Evolutionary conservation across 2,329 filamentous ascomycete species (phyloP).

Genomic region (Cladorrhinum sp.): DNA sequence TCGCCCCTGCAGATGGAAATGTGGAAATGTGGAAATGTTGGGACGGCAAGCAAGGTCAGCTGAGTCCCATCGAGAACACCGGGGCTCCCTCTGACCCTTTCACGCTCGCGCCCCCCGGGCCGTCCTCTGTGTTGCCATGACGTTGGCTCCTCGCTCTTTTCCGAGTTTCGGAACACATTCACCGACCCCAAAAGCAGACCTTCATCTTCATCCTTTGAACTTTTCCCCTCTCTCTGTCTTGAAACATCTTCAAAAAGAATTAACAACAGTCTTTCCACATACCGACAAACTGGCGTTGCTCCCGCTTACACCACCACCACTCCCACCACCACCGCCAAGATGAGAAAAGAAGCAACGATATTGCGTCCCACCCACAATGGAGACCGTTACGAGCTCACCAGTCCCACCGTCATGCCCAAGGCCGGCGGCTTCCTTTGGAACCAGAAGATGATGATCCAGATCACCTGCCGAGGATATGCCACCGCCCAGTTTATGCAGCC

Average conservation of each 20-base stretch:
- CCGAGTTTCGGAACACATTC: slow-evolving; percentile 13
- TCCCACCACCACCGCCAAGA: slow-evolving; percentile 14
- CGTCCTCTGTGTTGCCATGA: slow-evolving; percentile 12
- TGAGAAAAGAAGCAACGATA: slow-evolving; percentile 29
- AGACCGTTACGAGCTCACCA: slow-evolving; percentile 53
- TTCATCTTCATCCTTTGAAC: not conserved
- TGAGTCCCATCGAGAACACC: slow-evolving; percentile 15
- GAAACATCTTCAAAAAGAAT: not conserved
- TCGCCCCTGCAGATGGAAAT: slow-evolving; percentile 23
- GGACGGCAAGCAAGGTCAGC: slow-evolving; percentile 23
- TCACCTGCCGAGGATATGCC: slow-evolving; percentile 57
- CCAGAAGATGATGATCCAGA: slow-evolving; percentile 59
- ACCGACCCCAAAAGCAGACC: slow-evolving; percentile 7
- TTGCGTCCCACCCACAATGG: slow-evolving; percentile 46
- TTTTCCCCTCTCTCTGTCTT: not conserved
- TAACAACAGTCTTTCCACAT: not conserved
- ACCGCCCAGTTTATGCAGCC: slow-evolving; percentile 60
- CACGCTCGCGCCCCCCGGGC: slow-evolving; percentile 17
- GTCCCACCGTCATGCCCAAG: slow-evolving; percentile 54
- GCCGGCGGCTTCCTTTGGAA: slow-evolving; percentile 58
- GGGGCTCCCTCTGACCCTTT: not conserved
- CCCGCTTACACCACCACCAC: not conserved
- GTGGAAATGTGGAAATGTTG: slow-evolving; percentile 19
- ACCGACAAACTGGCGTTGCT: not conserved
- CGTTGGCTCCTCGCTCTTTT: slow-evolving; percentile 14